phyloP scores from a whole-genome alignment of 192 early-diverging fungal species.

The Diversispora eburnea region DNA sequence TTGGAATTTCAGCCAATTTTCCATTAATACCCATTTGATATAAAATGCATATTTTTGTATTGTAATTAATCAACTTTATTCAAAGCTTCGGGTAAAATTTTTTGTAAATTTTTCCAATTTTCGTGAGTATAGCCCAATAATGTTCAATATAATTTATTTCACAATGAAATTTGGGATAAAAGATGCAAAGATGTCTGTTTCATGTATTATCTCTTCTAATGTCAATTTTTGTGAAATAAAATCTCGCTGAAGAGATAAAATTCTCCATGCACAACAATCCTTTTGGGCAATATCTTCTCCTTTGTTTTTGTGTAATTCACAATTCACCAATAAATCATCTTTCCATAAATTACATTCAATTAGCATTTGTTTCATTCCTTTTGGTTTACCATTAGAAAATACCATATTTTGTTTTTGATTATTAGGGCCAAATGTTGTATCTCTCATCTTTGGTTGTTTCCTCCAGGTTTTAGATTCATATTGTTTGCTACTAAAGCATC shows the following conservation, averaged over 20 bases:
- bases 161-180: no score
- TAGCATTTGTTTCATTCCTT: background rate
- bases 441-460: background rate
- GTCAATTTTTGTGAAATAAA: no score
- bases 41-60: no score
- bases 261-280: constrained; percentile 16
- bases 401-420: background rate
- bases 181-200: no score
- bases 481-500: background rate
- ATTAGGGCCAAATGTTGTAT: background rate
- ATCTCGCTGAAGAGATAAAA: constrained; percentile 1
- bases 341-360: background rate
- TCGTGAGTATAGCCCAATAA: no score
- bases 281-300: background rate
- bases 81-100: no score
- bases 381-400: background rate
- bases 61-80: no score
- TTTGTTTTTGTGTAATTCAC: constrained; percentile 2
- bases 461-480: constrained; percentile 16
- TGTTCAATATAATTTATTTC: no score
- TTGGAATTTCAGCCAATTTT: no score
- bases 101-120: no score
- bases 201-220: no score
- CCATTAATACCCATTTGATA: no score
- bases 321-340: background rate